Evolutionary conservation across 169 alveolate genomes (phyloP).

Genomic region (Perkinsus chesapeaki): DNA sequence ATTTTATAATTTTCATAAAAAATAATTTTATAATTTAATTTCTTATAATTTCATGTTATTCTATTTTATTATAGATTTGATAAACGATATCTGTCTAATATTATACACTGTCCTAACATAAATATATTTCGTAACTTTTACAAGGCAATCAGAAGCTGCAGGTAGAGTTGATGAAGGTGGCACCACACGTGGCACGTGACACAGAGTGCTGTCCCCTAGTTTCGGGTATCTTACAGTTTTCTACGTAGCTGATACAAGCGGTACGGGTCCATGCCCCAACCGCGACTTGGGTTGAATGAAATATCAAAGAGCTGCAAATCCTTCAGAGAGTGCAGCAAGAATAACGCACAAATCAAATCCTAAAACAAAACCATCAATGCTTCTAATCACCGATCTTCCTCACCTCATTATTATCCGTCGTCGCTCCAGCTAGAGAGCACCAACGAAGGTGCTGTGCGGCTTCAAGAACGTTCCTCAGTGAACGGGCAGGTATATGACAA

Average conservation of each 20-base stretch:
- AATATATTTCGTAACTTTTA: no score
- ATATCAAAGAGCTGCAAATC: background rate
- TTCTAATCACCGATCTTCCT: background rate
- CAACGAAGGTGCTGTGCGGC: background rate
- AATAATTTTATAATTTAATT: no score
- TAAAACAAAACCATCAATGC: background rate
- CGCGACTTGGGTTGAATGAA: background rate
- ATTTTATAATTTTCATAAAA: no score
- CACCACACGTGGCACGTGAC: no score
- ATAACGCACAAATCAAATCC: background rate
- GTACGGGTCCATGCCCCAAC: background rate
- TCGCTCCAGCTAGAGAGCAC: background rate
- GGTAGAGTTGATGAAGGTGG: no score
- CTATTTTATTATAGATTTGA: no score
- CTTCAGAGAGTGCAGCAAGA: background rate
- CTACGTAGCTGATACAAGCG: background rate
- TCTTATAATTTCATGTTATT: no score
- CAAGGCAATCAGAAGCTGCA: no score
- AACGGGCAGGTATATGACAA: background rate
- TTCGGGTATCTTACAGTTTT: background rate
- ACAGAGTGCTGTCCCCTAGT: no score
- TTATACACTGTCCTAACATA: no score
- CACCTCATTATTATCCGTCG: background rate
- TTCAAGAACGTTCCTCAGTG: background rate
- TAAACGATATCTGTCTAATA: no score